Conservation (phyloP, 306 rosid species). For the Vigna hirtella region DNA sequence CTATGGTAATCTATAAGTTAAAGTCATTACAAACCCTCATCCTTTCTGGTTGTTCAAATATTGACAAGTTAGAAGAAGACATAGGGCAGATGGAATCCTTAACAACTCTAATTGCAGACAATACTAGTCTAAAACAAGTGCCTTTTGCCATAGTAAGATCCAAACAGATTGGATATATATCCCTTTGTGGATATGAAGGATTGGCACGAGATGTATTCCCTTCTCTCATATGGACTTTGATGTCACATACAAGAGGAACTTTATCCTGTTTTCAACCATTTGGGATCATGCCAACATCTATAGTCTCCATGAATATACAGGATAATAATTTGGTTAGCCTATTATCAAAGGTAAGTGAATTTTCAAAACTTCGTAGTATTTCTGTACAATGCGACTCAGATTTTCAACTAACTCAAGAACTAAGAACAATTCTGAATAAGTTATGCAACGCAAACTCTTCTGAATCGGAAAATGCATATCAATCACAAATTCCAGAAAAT, state of each 20-base stretch:
- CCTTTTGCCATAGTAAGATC: slow-evolving; percentile 36
- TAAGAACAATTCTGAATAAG: not conserved
- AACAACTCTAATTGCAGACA: slow-evolving; percentile 44
- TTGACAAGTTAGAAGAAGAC: slow-evolving; percentile 42
- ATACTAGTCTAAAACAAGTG: slow-evolving; percentile 40
- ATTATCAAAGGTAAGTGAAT: not conserved
- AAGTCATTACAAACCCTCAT: slow-evolving; percentile 47
- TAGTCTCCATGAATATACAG: not conserved
- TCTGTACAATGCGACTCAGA: not conserved
- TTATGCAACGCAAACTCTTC: not conserved
- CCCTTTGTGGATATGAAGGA: slow-evolving; percentile 48
- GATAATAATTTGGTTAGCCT: not conserved
- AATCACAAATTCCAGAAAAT: not conserved
- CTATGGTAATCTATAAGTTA: slow-evolving; percentile 24
- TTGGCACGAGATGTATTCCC: slow-evolving; percentile 31
- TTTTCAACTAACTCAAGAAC: not conserved
- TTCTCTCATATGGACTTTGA: slow-evolving; percentile 43
- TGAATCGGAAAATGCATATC: not conserved
- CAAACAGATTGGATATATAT: slow-evolving; percentile 38
- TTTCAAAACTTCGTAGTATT: slow-evolving; percentile 13
- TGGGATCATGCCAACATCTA: not conserved
- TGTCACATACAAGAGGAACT: slow-evolving; percentile 19
- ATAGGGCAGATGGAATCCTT: slow-evolving; percentile 53
- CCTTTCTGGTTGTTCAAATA: slow-evolving; percentile 49
- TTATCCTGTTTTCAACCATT: not conserved